Evolutionary conservation across 2,329 filamentous ascomycete genomes (phyloP), one percentile per base, ranked within the genome.

Genomic region (Colletotrichum eleusines): DNA sequence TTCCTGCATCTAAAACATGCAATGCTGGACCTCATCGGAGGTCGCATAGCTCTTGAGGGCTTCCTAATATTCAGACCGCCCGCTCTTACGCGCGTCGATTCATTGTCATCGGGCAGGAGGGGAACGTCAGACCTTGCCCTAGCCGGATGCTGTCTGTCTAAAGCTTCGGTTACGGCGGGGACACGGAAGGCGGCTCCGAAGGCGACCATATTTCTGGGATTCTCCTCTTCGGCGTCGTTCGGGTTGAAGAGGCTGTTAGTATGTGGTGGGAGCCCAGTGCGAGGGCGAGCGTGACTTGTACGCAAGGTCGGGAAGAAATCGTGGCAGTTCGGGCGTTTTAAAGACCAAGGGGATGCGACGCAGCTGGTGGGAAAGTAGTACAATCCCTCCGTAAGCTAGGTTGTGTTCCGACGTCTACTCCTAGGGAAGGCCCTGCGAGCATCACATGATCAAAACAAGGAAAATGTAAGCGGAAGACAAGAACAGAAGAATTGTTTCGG

Each of bases 1-100:
- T 89, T 89, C 69, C 93, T 88, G 78, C 93, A 95, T 73, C 89
- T 86, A 72, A 89, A 84, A 80, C 93, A 96, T 58, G 93, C 93
- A 77, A 95, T 94, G 77, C 91, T 93, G 57, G 92, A 94, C 75
- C 93, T 88, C 88, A 94, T 92, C 42, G 85, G 85, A 16, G 83
- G 80, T 67, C 84, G 82, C 76, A 79, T 80, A 20, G 85, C 84
- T 76, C 81, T 81, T 55, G 78, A 74, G 59, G 81, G 79, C 72
- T 82, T 84, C 76, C 81, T 82, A 28, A 28, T 33, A 50, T 38
- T 54, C 14, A 42, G 23, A 55, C 38, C 33, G 42, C 66, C 66
- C 4, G 63, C 33, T 42, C 63, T 31, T 35, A 48, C 26, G 14
- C 60, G 65, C 59, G 40, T 69, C 33, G 35, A 60, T 71, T 79